A percentile compares a stretch with the other conserved stretches of the same genome.
Conservation (phyloP, 2,329 filamentous ascomycete species). For the Fusarium torreyae region DNA sequence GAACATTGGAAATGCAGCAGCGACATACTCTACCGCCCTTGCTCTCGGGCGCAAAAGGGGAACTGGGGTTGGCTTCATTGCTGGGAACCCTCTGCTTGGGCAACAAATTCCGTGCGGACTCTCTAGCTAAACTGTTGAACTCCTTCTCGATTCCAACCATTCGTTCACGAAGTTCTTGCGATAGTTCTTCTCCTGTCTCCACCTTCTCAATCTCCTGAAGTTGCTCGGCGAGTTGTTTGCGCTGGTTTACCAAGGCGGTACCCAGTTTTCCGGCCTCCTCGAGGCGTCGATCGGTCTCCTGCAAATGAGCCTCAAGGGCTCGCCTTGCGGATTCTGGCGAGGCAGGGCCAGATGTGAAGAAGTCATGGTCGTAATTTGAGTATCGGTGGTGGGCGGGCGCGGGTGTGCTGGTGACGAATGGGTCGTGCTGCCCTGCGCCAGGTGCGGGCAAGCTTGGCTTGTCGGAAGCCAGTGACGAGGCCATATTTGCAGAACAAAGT, state of each 20-base stretch:
- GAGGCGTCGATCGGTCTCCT: constrained; percentile 91
- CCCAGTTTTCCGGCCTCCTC: constrained; percentile 93
- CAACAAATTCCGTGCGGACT: constrained; percentile 90
- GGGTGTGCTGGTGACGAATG: constrained; percentile 68
- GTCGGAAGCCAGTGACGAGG: constrained; percentile 61
- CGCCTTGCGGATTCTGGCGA: constrained; percentile 88
- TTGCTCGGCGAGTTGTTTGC: constrained; percentile 84
- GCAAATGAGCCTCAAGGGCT: constrained; percentile 90
- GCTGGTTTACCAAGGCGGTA: constrained; percentile 88
- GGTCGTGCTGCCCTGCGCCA: constrained; percentile 63
- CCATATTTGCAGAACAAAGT: constrained; percentile 55
- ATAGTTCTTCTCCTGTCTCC: constrained; percentile 82
- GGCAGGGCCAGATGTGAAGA: constrained; percentile 82
- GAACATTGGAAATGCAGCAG: constrained; percentile 1
- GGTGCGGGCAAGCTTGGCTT: constrained; percentile 60
- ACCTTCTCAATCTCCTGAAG: constrained; percentile 87
- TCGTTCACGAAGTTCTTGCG: constrained; percentile 85
- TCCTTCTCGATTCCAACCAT: constrained; percentile 92
- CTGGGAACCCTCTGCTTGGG: constrained; percentile 86
- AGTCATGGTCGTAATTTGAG: constrained; percentile 84
- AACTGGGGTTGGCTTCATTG: constrained; percentile 70
- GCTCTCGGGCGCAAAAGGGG: constrained; percentile 68
- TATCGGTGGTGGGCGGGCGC: constrained; percentile 75
- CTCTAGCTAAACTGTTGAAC: constrained; percentile 92
- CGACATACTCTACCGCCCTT: constrained; percentile 67